A percentile compares a stretch with the other conserved stretches of the same genome.
These are phyloP conservation scores for Geotrichum australiense DNA, from an alignment of 1,139 yeast genomes.

Conservation along the genomic window DNA sequence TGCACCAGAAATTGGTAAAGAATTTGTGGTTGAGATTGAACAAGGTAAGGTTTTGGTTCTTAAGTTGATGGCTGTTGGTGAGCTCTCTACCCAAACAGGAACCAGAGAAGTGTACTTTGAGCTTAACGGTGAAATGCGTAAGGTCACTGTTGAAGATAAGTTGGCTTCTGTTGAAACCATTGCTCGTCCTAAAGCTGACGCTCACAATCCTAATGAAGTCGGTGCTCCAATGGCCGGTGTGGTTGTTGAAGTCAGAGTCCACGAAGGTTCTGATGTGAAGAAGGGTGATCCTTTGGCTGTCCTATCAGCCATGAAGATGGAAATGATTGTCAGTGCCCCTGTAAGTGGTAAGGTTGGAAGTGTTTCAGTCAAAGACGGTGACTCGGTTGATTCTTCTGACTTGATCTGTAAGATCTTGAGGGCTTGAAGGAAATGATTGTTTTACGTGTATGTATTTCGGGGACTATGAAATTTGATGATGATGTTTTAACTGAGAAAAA, in stretches of 20 bases:
- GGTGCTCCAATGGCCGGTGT: slow-evolving; percentile 99
- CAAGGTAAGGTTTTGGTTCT: slow-evolving; percentile 90
- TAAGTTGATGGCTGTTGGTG: slow-evolving; percentile 90
- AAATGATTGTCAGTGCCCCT: slow-evolving; percentile 95
- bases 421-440: too few species aligned
- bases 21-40: slow-evolving; percentile 82
- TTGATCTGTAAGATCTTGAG: slow-evolving; percentile 49
- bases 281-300: slow-evolving; percentile 97
- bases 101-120: slow-evolving; percentile 95
- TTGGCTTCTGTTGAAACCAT: slow-evolving; percentile 76
- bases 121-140: slow-evolving; percentile 96
- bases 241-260: slow-evolving; percentile 86
- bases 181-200: slow-evolving; percentile 85
- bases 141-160: slow-evolving; percentile 85
- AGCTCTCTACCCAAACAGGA: slow-evolving; percentile 77
- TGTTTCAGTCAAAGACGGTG: slow-evolving; percentile 77
- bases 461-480: too few species aligned
- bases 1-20: slow-evolving; percentile 82
- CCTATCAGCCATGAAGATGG: slow-evolving; percentile 99
- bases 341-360: slow-evolving; percentile 77
- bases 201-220: slow-evolving; percentile 79
- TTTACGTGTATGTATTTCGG: too few species aligned
- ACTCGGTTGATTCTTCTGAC: slow-evolving; percentile 91
- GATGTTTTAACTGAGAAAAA: too few species aligned
- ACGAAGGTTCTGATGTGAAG: slow-evolving; percentile 80